Conservation (phyloP, 306 rosid species). For the Purshia tridentata region DNA sequence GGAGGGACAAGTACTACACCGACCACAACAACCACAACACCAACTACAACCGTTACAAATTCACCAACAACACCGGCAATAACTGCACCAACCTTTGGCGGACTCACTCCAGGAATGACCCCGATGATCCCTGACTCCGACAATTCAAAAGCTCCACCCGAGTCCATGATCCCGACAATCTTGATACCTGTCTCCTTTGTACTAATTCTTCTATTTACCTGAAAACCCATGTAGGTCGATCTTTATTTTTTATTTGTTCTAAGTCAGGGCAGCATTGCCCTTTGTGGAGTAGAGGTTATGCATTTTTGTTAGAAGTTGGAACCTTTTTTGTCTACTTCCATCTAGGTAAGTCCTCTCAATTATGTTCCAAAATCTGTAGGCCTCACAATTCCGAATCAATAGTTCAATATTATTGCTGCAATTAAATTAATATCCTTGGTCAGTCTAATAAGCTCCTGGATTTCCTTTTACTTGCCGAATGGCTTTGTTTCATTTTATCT, state of each 20-base stretch:
- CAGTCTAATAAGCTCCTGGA: neutral
- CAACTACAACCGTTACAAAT: constrained; percentile 35
- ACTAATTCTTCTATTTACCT: constrained; percentile 31
- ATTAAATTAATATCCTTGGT: neutral
- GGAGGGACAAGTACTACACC: constrained; percentile 64
- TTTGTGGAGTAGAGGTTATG: constrained; percentile 33
- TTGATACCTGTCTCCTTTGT: constrained; percentile 22
- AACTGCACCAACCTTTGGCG: constrained; percentile 15
- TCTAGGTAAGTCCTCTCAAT: constrained; percentile 15
- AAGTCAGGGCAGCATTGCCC: constrained; percentile 9
- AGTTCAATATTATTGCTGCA: neutral
- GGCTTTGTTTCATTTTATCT: no score
- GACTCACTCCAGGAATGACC: constrained; percentile 28
- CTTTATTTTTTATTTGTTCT: neutral
- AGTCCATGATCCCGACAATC: constrained; percentile 8
- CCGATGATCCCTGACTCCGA: constrained; percentile 29
- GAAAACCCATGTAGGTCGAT: constrained; percentile 23
- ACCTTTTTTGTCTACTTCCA: constrained; percentile 34
- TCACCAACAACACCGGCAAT: constrained; percentile 40
- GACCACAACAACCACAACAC: constrained; percentile 33
- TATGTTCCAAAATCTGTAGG: no score
- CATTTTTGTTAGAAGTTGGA: constrained; percentile 72
- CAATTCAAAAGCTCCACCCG: constrained; percentile 27
- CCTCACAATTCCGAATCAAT: neutral
- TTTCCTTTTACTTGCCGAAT: no score